Conservation (phyloP, 2,329 filamentous ascomycete species). For the Ophiocordyceps camponoti-saundersi region DNA sequence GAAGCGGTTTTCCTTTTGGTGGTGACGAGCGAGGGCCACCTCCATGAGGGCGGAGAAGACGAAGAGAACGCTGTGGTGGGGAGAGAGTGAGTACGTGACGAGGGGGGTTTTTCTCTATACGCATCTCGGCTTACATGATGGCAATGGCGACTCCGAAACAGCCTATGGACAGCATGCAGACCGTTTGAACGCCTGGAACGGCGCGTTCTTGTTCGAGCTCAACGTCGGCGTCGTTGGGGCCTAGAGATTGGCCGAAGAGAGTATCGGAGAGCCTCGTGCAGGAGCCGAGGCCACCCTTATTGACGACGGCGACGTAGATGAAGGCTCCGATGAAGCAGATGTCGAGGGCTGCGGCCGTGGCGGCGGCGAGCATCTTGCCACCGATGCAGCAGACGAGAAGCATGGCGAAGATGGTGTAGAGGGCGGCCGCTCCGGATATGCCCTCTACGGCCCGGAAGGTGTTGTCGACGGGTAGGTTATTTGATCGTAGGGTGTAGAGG, state of each 20-base stretch:
- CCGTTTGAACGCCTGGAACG: slow-evolving; percentile 46
- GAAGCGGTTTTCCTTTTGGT: slow-evolving; percentile 58
- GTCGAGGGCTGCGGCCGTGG: slow-evolving; percentile 60
- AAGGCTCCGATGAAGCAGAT: slow-evolving; percentile 60
- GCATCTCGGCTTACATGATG: slow-evolving; percentile 38
- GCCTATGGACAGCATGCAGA: slow-evolving; percentile 32
- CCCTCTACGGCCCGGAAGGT: slow-evolving; percentile 61
- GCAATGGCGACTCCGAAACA: slow-evolving; percentile 53
- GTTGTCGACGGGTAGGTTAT: slow-evolving; percentile 43
- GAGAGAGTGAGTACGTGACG: no score
- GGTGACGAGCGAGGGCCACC: slow-evolving; percentile 48
- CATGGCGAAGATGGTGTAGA: slow-evolving; percentile 61
- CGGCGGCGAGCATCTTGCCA: slow-evolving; percentile 55
- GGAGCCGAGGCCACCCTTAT: slow-evolving; percentile 46
- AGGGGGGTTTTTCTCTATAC: no score
- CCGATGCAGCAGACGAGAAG: slow-evolving; percentile 66
- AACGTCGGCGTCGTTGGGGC: slow-evolving; percentile 22
- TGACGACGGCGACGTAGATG: slow-evolving; percentile 66
- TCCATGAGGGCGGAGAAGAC: slow-evolving; percentile 54
- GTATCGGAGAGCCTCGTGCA: slow-evolving; percentile 48
- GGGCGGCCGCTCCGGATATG: slow-evolving; percentile 54
- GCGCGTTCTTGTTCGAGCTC: background rate
- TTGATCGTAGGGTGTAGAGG: slow-evolving; percentile 53
- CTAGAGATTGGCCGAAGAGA: slow-evolving; percentile 48
- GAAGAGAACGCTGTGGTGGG: slow-evolving; percentile 47